phyloP scores from a whole-genome alignment of 2,329 filamentous ascomycete genomes.

The Xylariales sp. region DNA sequence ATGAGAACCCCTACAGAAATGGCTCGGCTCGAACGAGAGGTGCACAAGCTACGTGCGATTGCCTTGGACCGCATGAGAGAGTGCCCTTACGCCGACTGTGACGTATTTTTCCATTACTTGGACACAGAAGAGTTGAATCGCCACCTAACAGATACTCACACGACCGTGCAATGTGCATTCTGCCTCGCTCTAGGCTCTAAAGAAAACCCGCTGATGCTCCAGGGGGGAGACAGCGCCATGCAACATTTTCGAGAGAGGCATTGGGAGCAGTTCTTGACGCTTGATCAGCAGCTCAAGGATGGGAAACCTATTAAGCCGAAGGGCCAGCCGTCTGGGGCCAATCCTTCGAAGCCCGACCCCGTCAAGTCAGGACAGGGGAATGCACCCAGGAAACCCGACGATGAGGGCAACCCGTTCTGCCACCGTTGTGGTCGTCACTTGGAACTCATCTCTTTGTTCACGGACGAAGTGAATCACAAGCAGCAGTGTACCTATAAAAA shows the following conservation, averaged over 20 bases:
- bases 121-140: conserved; percentile 25
- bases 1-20: conserved; percentile 38
- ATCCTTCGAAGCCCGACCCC: too few relatives aligned
- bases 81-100: conserved; percentile 36
- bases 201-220: not conserved
- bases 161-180: conserved; percentile 21
- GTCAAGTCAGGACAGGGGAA: too few relatives aligned
- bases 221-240: not conserved
- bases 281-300: too few relatives aligned
- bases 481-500: not conserved
- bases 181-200: conserved; percentile 12
- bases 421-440: conserved; percentile 8
- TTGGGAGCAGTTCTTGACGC: not conserved
- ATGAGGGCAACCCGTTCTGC: conserved; percentile 3
- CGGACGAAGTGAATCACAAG: conserved; percentile 6
- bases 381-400: not conserved
- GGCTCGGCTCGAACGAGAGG: conserved; percentile 29
- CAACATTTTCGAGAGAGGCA: conserved; percentile 8
- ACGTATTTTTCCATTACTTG: conserved; percentile 25
- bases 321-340: too few relatives aligned
- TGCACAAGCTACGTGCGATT: conserved; percentile 29
- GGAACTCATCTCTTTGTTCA: not conserved
- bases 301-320: too few relatives aligned
- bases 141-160: conserved; percentile 33
- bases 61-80: conserved; percentile 28